Evolutionary conservation across 2,329 filamentous ascomycete species (phyloP).

Genomic region (Emmonsiellopsis sp.): DNA sequence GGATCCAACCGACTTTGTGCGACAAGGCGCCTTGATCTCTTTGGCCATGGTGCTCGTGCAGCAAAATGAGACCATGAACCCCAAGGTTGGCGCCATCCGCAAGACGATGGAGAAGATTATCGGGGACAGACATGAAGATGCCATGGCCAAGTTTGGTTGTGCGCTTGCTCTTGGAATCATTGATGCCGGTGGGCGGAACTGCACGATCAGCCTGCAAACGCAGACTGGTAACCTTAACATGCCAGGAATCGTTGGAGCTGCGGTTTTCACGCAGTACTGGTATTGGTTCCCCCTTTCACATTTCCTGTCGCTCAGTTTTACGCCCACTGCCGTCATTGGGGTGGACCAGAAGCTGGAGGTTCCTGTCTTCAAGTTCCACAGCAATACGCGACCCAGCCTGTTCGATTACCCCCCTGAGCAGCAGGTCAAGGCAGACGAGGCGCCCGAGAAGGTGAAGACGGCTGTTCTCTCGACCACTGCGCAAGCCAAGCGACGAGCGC

Average conservation of each 20-base stretch:
- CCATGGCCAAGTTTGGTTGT: slow-evolving; percentile 98
- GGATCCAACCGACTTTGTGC: slow-evolving; percentile 95
- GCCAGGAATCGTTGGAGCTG: slow-evolving; percentile 95
- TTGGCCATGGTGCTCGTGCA: slow-evolving; percentile 99
- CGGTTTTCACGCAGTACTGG: slow-evolving; percentile 98
- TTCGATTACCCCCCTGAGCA: slow-evolving; percentile 98
- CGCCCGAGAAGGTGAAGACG: slow-evolving; percentile 86
- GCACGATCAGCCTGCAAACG: slow-evolving; percentile 94
- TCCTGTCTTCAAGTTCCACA: slow-evolving; percentile 90
- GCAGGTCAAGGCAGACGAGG: slow-evolving; percentile 89
- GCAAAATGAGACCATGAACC: slow-evolving; percentile 97
- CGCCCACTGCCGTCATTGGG: slow-evolving; percentile 91
- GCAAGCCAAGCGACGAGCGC: slow-evolving; percentile 87
- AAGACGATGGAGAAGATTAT: slow-evolving; percentile 93
- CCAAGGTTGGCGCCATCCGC: slow-evolving; percentile 81
- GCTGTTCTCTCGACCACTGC: slow-evolving; percentile 94
- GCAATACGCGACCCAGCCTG: slow-evolving; percentile 83
- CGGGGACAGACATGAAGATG: slow-evolving; percentile 90
- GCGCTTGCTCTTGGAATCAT: slow-evolving; percentile 93
- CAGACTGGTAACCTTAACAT: slow-evolving; percentile 98
- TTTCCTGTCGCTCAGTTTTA: slow-evolving; percentile 91
- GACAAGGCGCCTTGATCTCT: slow-evolving; percentile 89
- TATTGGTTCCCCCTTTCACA: slow-evolving; percentile 99
- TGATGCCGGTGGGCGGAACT: slow-evolving; percentile 94
- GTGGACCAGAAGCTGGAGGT: slow-evolving; percentile 90